Conservation (phyloP, 257 asterid species). For the Knoxia roxburghii region DNA sequence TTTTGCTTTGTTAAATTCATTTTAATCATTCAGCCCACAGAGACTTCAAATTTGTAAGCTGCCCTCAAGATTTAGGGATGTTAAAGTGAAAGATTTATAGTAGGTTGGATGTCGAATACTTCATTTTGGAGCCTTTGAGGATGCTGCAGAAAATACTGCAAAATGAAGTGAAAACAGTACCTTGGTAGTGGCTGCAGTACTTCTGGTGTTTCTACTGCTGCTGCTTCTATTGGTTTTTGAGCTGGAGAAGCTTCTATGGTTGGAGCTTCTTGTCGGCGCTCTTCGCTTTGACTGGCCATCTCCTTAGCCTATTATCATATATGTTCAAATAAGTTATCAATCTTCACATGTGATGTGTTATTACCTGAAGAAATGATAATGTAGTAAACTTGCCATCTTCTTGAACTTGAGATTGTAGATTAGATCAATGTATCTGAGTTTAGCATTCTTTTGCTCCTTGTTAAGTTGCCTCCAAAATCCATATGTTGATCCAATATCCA, state of each 20-base stretch:
- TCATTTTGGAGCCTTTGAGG: background rate
- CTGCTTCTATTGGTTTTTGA: constrained; percentile 13
- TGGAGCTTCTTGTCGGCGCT: constrained; percentile 25
- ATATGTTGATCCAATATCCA: constrained; percentile 67
- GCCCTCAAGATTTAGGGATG: background rate
- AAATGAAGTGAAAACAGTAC: constrained; percentile 12
- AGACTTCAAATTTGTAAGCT: background rate
- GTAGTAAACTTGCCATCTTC: constrained; percentile 44
- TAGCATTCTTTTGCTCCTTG: constrained; percentile 54
- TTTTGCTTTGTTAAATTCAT: background rate
- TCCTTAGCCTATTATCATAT: constrained; percentile 44
- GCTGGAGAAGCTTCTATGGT: constrained; percentile 18
- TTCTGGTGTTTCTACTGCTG: constrained; percentile 13
- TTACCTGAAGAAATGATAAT: background rate
- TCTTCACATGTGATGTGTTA: background rate
- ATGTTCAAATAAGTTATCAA: background rate
- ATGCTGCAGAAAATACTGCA: background rate
- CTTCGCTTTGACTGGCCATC: constrained; percentile 32
- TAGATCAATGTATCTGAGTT: constrained; percentile 58
- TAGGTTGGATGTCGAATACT: background rate
- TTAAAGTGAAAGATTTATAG: background rate
- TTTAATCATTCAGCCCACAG: background rate
- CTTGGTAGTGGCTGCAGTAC: constrained; percentile 18
- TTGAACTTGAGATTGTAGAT: constrained; percentile 69
- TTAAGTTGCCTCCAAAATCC: constrained; percentile 71